phyloP scores from a whole-genome alignment of 176 grass and related monocot genomes.

The Carex scoparia region DNA sequence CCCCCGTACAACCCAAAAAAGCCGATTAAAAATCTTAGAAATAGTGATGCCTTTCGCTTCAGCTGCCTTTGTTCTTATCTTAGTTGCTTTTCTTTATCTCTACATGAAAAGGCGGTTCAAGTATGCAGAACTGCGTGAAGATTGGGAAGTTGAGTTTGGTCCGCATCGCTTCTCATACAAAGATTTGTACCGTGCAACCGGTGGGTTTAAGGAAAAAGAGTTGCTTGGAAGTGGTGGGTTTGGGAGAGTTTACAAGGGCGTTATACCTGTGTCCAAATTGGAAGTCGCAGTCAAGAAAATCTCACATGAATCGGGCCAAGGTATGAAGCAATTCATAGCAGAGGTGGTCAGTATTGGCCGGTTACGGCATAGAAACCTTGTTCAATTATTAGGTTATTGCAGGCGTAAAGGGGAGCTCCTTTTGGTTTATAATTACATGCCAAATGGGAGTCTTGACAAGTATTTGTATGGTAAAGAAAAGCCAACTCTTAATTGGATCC shows the following conservation, averaged over 20 bases:
- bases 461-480: slow-evolving; percentile 28
- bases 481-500: slow-evolving; percentile 34
- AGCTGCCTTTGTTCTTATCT: slow-evolving; percentile 31
- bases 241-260: slow-evolving; percentile 61
- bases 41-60: slow-evolving; percentile 40
- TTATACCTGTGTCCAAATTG: slow-evolving; percentile 38
- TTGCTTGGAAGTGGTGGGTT: slow-evolving; percentile 62
- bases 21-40: slow-evolving; percentile 28
- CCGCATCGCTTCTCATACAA: slow-evolving; percentile 73
- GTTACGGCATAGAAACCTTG: slow-evolving; percentile 71
- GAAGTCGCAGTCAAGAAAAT: slow-evolving; percentile 66
- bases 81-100: not conserved
- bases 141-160: slow-evolving; percentile 76
- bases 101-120: slow-evolving; percentile 32
- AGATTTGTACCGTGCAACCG: slow-evolving; percentile 55
- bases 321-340: slow-evolving; percentile 63
- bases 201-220: slow-evolving; percentile 53
- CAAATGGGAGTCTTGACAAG: slow-evolving; percentile 59
- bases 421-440: slow-evolving; percentile 67
- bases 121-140: slow-evolving; percentile 63
- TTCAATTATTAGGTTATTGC: slow-evolving; percentile 77
- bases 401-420: slow-evolving; percentile 62
- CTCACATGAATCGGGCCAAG: slow-evolving; percentile 60
- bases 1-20: slow-evolving; percentile 26
- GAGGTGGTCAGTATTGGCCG: slow-evolving; percentile 66